These are phyloP conservation scores for Agrostemma githago DNA, from an alignment of 148 eudicot genomes.

Conservation along the genomic window DNA sequence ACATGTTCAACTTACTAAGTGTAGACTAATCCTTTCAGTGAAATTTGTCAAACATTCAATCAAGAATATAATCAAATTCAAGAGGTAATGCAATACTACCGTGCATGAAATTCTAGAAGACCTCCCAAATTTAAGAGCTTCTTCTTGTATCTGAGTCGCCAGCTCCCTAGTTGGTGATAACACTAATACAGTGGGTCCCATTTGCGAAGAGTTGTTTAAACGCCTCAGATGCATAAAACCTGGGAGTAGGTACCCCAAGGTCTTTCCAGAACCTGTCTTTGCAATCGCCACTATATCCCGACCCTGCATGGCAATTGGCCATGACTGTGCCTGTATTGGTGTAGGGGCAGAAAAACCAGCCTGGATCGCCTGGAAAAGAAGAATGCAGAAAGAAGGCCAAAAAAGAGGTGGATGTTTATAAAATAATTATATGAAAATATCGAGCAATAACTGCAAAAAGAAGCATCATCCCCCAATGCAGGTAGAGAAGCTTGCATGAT, in stretches of 20 bases:
- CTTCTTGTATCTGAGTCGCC: slow-evolving; percentile 94
- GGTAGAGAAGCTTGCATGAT: slow-evolving; percentile 56
- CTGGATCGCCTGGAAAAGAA: slow-evolving; percentile 58
- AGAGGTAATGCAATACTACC: slow-evolving; percentile 29
- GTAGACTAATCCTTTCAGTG: background rate
- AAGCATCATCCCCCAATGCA: slow-evolving; percentile 63
- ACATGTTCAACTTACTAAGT: background rate
- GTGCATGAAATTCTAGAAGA: slow-evolving; percentile 67
- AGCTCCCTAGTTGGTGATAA: slow-evolving; percentile 91
- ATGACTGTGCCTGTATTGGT: slow-evolving; percentile 91
- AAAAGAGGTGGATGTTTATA: slow-evolving; percentile 22
- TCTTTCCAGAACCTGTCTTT: slow-evolving; percentile 89
- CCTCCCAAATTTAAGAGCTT: slow-evolving; percentile 82
- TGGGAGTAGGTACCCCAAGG: slow-evolving; percentile 84
- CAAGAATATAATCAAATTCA: background rate
- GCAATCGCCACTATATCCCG: slow-evolving; percentile 87
- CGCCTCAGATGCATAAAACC: slow-evolving; percentile 75
- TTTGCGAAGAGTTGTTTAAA: slow-evolving; percentile 48
- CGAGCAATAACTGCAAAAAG: slow-evolving; percentile 49
- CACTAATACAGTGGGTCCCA: slow-evolving; percentile 94
- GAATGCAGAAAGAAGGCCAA: slow-evolving; percentile 34
- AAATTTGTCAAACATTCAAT: background rate
- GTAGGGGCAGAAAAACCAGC: slow-evolving; percentile 91
- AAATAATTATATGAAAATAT: slow-evolving; percentile 25
- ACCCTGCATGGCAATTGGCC: slow-evolving; percentile 82